Evolutionary conservation across 441 rosid genomes (phyloP).

Genomic region (Euphorbia schlechtendalii): DNA sequence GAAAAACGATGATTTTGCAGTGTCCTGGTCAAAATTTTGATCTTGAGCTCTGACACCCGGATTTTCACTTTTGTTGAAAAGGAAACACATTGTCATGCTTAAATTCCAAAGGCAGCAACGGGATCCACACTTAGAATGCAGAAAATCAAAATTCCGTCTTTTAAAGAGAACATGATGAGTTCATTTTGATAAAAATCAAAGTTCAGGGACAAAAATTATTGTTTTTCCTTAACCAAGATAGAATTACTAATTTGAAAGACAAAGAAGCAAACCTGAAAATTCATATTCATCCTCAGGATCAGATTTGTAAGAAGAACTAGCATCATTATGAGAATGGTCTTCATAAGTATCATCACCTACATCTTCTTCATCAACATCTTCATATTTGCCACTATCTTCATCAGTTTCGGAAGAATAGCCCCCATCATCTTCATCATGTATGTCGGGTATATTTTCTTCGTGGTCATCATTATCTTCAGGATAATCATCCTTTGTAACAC

Average conservation of each 20-base stretch:
- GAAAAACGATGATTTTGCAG: not conserved
- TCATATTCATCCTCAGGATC: slow-evolving; percentile 56
- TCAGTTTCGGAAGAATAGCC: slow-evolving; percentile 75
- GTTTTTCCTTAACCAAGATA: not conserved
- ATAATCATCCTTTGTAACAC: slow-evolving; percentile 28
- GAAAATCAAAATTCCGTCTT: not conserved
- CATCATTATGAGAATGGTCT: slow-evolving; percentile 40
- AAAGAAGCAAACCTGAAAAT: slow-evolving; percentile 44
- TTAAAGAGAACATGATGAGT: not conserved
- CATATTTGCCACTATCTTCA: slow-evolving; percentile 50
- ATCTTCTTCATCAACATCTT: slow-evolving; percentile 45
- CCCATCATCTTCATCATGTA: slow-evolving; percentile 46
- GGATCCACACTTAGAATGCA: not conserved
- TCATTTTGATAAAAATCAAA: not conserved
- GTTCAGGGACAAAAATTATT: not conserved
- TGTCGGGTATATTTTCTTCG: slow-evolving; percentile 38
- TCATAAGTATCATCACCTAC: slow-evolving; percentile 41
- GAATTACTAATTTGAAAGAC: not conserved
- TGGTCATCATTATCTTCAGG: slow-evolving; percentile 43
- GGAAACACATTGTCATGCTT: not conserved
- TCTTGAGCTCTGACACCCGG: not conserved
- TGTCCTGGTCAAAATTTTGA: not conserved
- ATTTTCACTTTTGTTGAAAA: not conserved
- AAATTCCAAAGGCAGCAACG: not conserved
- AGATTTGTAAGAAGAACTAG: slow-evolving; percentile 45